phyloP scores from a whole-genome alignment of 169 alveolate species.

The Cryptosporidium bovis region DNA sequence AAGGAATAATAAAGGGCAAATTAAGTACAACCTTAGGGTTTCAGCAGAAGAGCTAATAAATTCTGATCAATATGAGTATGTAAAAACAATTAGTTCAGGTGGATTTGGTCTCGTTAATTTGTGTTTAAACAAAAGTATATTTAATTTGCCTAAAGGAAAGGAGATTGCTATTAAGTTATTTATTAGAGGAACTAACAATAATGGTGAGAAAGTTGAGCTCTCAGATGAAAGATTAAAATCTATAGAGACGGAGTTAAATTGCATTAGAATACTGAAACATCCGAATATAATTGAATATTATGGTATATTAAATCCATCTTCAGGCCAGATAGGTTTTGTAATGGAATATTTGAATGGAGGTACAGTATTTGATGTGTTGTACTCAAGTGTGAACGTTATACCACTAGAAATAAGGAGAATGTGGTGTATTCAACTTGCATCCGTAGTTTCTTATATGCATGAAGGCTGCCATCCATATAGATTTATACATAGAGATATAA shows the following conservation, averaged over 20 bases:
- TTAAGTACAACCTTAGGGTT: conserved; percentile 36
- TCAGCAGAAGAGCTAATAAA: conserved; percentile 29
- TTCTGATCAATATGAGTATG: conserved; percentile 46
- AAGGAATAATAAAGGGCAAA: conserved; percentile 32
- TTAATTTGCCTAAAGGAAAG: conserved; percentile 33
- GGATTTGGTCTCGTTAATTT: conserved; percentile 57
- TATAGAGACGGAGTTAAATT: conserved; percentile 63
- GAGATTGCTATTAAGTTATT: conserved; percentile 65
- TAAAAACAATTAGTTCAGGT: conserved; percentile 42
- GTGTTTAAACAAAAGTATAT: conserved; percentile 18
- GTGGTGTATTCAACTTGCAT: conserved; percentile 79
- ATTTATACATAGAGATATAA: conserved; percentile 84
- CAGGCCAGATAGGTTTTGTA: conserved; percentile 79
- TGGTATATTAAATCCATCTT: conserved; percentile 65
- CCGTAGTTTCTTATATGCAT: conserved; percentile 80
- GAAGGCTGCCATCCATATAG: conserved; percentile 74
- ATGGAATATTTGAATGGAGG: conserved; percentile 83
- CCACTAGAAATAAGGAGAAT: conserved; percentile 76
- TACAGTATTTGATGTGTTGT: conserved; percentile 82
- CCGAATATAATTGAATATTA: conserved; percentile 56
- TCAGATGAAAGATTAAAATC: conserved; percentile 57
- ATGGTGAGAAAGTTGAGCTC: conserved; percentile 14
- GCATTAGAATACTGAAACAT: conserved; percentile 42
- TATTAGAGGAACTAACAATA: conserved; percentile 14
- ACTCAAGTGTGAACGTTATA: conserved; percentile 71